These are phyloP conservation scores for Zasmidium cellare DNA, from an alignment of 2,329 filamentous ascomycete species.

Conservation along the genomic window DNA sequence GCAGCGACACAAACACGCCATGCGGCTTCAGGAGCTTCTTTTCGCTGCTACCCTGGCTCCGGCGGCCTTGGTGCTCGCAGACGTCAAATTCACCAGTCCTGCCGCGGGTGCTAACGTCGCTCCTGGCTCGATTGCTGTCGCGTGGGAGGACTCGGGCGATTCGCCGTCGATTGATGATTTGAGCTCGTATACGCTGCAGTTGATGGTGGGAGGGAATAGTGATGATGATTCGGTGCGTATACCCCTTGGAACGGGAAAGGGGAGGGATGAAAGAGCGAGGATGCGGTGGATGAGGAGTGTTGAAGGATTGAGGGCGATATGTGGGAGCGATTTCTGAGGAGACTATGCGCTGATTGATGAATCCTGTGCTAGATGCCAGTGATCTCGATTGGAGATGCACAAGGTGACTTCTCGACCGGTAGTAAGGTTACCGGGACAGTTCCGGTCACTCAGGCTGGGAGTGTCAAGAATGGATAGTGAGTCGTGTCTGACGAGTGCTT, in stretches of 20 bases:
- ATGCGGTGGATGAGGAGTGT: too few relatives aligned
- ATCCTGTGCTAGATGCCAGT: conserved; percentile 17
- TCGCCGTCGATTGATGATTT: conserved; percentile 53
- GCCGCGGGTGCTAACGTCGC: conserved; percentile 52
- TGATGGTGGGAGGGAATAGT: conserved; percentile 62
- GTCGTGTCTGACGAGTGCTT: conserved; percentile 23
- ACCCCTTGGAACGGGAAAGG: neutral
- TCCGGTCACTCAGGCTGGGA: conserved; percentile 21
- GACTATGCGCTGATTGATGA: neutral
- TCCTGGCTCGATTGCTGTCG: conserved; percentile 54
- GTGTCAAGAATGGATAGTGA: conserved; percentile 58
- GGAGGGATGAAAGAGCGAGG: neutral
- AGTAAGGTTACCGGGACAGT: conserved; percentile 19
- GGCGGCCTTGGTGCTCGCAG: conserved; percentile 46
- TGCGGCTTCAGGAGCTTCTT: conserved; percentile 9
- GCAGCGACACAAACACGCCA: neutral
- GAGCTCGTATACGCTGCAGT: conserved; percentile 56
- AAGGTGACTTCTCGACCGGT: conserved; percentile 13
- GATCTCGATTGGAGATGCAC: conserved; percentile 7
- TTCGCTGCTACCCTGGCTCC: neutral
- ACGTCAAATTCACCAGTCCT: conserved; percentile 57
- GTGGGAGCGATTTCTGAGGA: too few relatives aligned
- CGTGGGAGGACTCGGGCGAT: conserved; percentile 58
- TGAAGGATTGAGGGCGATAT: too few relatives aligned
- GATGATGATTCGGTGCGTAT: conserved; percentile 45